These are phyloP conservation scores for Hymenoscyphus fraxineus DNA, from an alignment of 2,329 filamentous ascomycete species.

Conservation along the genomic window DNA sequence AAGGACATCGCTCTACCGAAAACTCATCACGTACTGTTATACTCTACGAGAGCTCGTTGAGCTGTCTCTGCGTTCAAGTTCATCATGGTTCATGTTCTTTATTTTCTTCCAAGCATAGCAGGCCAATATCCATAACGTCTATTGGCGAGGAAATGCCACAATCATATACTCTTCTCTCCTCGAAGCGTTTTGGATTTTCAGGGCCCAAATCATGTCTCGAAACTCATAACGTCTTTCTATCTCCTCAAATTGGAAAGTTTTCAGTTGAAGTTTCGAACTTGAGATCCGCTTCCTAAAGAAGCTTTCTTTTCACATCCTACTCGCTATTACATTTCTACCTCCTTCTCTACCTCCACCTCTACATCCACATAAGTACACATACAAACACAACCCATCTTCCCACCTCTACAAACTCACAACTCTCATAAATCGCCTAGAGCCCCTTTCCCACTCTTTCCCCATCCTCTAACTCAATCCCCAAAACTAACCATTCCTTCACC, in stretches of 20 bases:
- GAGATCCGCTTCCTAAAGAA: background rate
- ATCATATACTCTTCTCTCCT: background rate
- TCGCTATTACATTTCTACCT: background rate
- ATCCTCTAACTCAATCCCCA: background rate
- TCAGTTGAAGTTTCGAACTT: background rate
- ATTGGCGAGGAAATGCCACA: background rate
- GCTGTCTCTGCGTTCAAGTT: background rate
- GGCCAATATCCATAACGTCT: background rate
- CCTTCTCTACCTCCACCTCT: no score
- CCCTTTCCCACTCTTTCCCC: background rate
- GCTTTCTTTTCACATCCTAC: background rate
- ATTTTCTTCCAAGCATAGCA: background rate
- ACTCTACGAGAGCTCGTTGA: background rate
- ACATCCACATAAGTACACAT: background rate
- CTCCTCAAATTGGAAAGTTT: background rate
- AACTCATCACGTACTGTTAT: background rate
- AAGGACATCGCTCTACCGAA: background rate
- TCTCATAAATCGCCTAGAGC: no score
- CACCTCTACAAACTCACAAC: background rate
- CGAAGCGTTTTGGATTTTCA: background rate
- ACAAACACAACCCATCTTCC: background rate
- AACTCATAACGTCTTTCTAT: background rate
- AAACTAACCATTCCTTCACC: slow-evolving; percentile 16
- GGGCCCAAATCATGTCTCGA: background rate
- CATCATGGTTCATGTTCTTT: background rate